Percentiles rank a stretch among this genome's conserved stretches.
These are phyloP conservation scores for Yarrowia sp. DNA, from an alignment of 805 yeast species.

Conservation along the genomic window DNA sequence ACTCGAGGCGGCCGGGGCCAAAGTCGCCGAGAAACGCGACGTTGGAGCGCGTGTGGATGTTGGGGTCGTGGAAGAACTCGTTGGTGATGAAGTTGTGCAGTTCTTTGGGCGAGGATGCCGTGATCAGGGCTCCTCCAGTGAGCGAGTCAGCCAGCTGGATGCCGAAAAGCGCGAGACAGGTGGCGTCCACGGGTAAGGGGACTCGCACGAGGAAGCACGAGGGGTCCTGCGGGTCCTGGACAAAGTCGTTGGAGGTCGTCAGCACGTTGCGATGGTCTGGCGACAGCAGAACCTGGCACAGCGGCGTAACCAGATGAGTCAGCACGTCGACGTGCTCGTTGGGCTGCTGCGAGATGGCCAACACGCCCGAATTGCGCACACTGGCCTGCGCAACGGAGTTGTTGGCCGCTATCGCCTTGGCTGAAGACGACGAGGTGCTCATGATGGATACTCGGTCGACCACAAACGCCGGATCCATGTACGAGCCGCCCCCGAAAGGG, in stretches of 20 bases:
- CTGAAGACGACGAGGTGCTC: constrained; percentile 22
- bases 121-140: constrained; percentile 39
- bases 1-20: constrained; percentile 30
- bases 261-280: not conserved
- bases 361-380: constrained; percentile 9
- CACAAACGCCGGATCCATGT: constrained; percentile 22
- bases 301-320: not conserved
- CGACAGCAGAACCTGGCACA: not conserved
- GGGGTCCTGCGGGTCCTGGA: constrained; percentile 30
- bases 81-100: constrained; percentile 39
- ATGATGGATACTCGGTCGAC: constrained; percentile 16
- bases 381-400: not conserved
- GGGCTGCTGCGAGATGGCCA: constrained; percentile 13
- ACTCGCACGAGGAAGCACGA: constrained; percentile 28
- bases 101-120: constrained; percentile 33
- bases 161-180: constrained; percentile 30
- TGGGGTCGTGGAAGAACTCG: constrained; percentile 41
- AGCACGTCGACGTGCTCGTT: constrained; percentile 6
- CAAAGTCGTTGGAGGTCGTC: not conserved
- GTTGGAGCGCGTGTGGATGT: constrained; percentile 42
- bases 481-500: not conserved
- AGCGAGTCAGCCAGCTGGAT: constrained; percentile 28
- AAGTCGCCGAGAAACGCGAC: constrained; percentile 42
- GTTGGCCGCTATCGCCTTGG: constrained; percentile 23
- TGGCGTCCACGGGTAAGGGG: constrained; percentile 30